A percentile compares a stretch with the other conserved stretches of the same genome.
These are phyloP conservation scores for Cladophialophora exuberans DNA, from an alignment of 2,329 filamentous ascomycete species.

Conservation along the genomic window DNA sequence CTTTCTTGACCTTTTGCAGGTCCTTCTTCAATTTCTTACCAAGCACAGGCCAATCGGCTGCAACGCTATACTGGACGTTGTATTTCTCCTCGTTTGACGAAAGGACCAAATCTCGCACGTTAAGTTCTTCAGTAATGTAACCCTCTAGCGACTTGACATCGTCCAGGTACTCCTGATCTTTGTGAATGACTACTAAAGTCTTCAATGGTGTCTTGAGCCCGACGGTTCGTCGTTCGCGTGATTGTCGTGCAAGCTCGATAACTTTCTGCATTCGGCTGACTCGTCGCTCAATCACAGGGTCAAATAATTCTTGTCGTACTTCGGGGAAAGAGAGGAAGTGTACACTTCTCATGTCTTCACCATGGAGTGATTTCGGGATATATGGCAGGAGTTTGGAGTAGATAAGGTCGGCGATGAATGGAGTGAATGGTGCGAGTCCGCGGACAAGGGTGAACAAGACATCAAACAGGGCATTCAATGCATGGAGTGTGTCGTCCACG, in stretches of 20 bases:
- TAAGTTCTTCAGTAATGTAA: constrained; percentile 93
- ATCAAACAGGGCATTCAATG: constrained; percentile 91
- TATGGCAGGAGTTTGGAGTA: constrained; percentile 81
- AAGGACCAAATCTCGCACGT: constrained; percentile 81
- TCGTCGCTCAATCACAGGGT: constrained; percentile 80
- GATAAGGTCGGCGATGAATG: constrained; percentile 94
- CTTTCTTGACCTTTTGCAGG: constrained; percentile 87
- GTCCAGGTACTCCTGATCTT: constrained; percentile 78
- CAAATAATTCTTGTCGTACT: constrained; percentile 84
- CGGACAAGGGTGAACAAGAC: constrained; percentile 87
- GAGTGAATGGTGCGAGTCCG: constrained; percentile 89
- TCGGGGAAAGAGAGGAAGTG: constrained; percentile 92
- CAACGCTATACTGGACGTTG: constrained; percentile 87
- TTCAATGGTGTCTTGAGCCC: constrained; percentile 90
- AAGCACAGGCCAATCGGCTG: constrained; percentile 88
- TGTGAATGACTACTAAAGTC: constrained; percentile 85
- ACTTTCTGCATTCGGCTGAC: constrained; percentile 93
- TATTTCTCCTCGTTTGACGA: constrained; percentile 88
- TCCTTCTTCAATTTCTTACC: constrained; percentile 99
- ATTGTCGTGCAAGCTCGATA: constrained; percentile 86
- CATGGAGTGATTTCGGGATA: constrained; percentile 72
- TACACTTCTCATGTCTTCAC: constrained; percentile 78
- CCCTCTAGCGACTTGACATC: constrained; percentile 82
- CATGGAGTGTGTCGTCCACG: constrained; percentile 82
- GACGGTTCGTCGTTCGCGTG: constrained; percentile 80